Evolutionary conservation across 2,329 filamentous ascomycete species (phyloP).

Genomic region (Penicillium sp.): DNA sequence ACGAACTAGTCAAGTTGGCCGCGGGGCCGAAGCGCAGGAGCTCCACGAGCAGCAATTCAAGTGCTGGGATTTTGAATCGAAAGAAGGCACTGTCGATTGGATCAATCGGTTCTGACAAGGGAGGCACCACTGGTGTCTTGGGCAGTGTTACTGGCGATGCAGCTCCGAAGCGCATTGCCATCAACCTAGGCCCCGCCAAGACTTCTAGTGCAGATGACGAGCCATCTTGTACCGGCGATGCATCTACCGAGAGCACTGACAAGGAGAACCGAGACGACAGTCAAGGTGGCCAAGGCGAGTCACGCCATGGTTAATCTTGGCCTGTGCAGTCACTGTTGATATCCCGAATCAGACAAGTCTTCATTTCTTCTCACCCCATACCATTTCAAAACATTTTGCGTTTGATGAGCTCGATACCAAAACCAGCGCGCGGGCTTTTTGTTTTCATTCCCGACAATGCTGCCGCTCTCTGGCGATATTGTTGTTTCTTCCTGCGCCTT

Average conservation of each 20-base stretch:
- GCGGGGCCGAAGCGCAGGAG: slow-evolving; percentile 44
- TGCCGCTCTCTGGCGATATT: slow-evolving; percentile 16
- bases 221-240: slow-evolving; percentile 10
- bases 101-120: slow-evolving; percentile 26
- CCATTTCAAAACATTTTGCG: too few relatives aligned
- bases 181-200: slow-evolving; percentile 33
- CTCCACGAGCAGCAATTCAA: slow-evolving; percentile 36
- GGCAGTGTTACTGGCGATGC: slow-evolving; percentile 17
- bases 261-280: slow-evolving; percentile 30
- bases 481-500: slow-evolving; percentile 6
- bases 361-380: slow-evolving; percentile 6
- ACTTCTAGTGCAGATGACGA: slow-evolving; percentile 16
- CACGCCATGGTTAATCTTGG: slow-evolving; percentile 5
- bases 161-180: slow-evolving; percentile 37
- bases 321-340: slow-evolving; percentile 8
- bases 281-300: slow-evolving; percentile 20
- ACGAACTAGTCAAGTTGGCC: slow-evolving; percentile 79
- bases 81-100: slow-evolving; percentile 32
- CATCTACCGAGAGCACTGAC: slow-evolving; percentile 22
- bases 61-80: slow-evolving; percentile 29
- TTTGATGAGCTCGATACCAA: slow-evolving; percentile 21
- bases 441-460: slow-evolving; percentile 5
- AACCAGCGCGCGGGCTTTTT: slow-evolving; percentile 8
- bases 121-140: slow-evolving; percentile 9
- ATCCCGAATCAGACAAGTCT: slow-evolving; percentile 8